phyloP scores from a whole-genome alignment of 306 rosid species.

The Medicago ruthenica region DNA sequence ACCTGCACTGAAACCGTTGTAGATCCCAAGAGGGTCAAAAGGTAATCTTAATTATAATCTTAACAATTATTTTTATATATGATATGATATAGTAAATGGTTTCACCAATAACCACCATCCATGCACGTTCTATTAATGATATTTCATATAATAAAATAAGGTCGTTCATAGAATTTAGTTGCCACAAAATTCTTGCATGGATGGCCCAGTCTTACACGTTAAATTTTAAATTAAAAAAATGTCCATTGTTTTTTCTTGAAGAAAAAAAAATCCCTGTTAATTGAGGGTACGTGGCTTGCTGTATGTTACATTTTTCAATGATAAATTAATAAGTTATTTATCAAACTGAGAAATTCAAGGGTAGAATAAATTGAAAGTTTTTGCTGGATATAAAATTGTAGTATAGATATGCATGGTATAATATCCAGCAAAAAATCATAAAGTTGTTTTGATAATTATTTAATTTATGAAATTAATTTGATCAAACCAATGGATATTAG shows the following conservation, averaged over 20 bases:
- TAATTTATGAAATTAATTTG: constrained; percentile 3
- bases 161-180: constrained; percentile 6
- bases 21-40: constrained; percentile 94
- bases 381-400: background rate
- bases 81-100: background rate
- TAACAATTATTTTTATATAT: background rate
- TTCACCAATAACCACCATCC: constrained; percentile 28
- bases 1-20: constrained; percentile 50
- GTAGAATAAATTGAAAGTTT: background rate
- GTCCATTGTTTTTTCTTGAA: background rate
- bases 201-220: constrained; percentile 23
- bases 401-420: background rate
- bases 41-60: constrained; percentile 55
- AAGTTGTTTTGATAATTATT: background rate
- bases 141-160: constrained; percentile 21
- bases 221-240: background rate
- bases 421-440: background rate
- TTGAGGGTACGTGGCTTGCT: background rate
- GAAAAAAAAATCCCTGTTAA: background rate
- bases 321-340: no score
- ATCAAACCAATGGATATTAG: background rate
- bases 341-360: background rate
- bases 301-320: background rate
- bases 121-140: constrained; percentile 45
- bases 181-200: constrained; percentile 23